Evolutionary conservation across 192 early-diverging fungal genomes (phyloP).

Genomic region (Phycomyces blakesleeanus): DNA sequence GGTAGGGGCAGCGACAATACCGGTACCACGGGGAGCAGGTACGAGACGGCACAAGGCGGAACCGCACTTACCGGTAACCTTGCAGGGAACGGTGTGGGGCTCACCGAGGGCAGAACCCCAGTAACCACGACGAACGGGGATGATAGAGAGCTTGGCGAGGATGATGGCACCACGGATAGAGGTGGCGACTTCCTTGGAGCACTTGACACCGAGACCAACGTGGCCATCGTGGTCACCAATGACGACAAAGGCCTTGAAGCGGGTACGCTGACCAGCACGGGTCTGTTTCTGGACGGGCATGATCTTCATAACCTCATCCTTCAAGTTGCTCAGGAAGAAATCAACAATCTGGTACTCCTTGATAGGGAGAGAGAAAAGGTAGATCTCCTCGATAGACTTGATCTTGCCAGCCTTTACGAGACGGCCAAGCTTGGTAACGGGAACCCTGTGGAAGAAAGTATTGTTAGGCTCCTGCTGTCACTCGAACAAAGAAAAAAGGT

Average conservation of each 20-base stretch:
- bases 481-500: too few relatives aligned
- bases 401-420: slow-evolving; percentile 97
- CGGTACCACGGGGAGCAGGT: slow-evolving; percentile 99
- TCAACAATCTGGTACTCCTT: slow-evolving; percentile 99
- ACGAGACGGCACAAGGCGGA: slow-evolving; percentile 89
- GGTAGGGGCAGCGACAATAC: slow-evolving; percentile 94
- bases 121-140: slow-evolving; percentile 98
- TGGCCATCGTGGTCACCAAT: slow-evolving; percentile 97
- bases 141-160: slow-evolving; percentile 96
- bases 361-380: slow-evolving; percentile 96
- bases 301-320: slow-evolving; percentile 99
- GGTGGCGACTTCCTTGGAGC: slow-evolving; percentile 99
- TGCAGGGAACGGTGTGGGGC: slow-evolving; percentile 97
- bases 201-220: slow-evolving; percentile 99
- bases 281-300: slow-evolving; percentile 99
- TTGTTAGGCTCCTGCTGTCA: too few relatives aligned
- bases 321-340: slow-evolving; percentile 89
- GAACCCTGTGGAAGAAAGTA: slow-evolving; percentile 38
- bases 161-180: slow-evolving; percentile 98
- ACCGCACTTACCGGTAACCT: slow-evolving; percentile 96
- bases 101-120: slow-evolving; percentile 96
- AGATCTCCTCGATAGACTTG: slow-evolving; percentile 96
- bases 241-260: slow-evolving; percentile 99
- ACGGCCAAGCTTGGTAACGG: slow-evolving; percentile 98
- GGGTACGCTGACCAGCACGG: slow-evolving; percentile 98